Evolutionary conservation across 257 asterid species (phyloP).

Genomic region (Apocynum venetum): DNA sequence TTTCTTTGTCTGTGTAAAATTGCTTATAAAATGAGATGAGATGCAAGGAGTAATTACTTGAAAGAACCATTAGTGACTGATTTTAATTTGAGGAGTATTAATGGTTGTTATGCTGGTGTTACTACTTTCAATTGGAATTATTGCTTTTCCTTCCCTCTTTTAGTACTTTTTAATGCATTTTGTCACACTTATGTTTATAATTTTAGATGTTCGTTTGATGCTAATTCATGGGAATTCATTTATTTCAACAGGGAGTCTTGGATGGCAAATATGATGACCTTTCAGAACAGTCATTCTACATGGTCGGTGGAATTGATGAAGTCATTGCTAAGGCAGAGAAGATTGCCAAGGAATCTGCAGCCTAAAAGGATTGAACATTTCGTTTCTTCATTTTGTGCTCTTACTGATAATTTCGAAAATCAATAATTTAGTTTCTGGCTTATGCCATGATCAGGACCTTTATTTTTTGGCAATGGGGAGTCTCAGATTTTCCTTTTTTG

Average conservation of each 20-base stretch:
- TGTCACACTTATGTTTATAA: too few species aligned
- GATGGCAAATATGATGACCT: slow-evolving; percentile 93
- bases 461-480: slow-evolving; percentile 24
- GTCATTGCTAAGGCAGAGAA: slow-evolving; percentile 96
- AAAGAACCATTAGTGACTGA: too few species aligned
- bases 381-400: slow-evolving; percentile 19
- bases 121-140: neutral
- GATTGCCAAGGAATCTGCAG: slow-evolving; percentile 87
- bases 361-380: slow-evolving; percentile 29
- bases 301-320: slow-evolving; percentile 98
- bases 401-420: slow-evolving; percentile 49
- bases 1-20: too few species aligned
- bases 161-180: neutral
- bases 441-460: slow-evolving; percentile 39
- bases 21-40: too few species aligned
- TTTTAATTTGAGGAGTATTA: too few species aligned
- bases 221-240: neutral
- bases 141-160: neutral
- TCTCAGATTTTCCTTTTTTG: slow-evolving; percentile 28
- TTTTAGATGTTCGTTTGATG: neutral
- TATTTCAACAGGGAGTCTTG: slow-evolving; percentile 67
- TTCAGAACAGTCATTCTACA: slow-evolving; percentile 86
- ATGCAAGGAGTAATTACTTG: too few species aligned
- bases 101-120: neutral
- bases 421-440: slow-evolving; percentile 51